phyloP scores from a whole-genome alignment of 345 rosid genomes.

The Salix caprea region DNA sequence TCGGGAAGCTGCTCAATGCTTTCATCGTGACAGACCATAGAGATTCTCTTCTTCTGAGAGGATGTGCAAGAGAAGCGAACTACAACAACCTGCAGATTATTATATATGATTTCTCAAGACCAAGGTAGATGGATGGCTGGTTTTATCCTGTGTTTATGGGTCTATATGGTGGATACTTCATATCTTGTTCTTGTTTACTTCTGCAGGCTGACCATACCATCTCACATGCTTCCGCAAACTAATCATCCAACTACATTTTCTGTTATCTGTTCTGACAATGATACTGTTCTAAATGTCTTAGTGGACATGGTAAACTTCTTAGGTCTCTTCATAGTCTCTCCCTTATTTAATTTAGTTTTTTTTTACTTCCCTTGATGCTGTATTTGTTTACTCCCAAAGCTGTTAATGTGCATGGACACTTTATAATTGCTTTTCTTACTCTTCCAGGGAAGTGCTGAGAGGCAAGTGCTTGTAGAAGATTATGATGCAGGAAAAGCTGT shows the following conservation, averaged over 20 bases:
- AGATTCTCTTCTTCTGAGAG: constrained; percentile 62
- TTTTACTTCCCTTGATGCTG: neutral
- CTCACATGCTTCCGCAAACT: constrained; percentile 77
- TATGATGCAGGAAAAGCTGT: constrained; percentile 72
- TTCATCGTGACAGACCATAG: constrained; percentile 83
- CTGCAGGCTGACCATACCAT: constrained; percentile 67
- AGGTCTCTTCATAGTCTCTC: neutral
- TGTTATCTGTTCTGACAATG: constrained; percentile 60
- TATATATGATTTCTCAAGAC: constrained; percentile 82
- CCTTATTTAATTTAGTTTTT: neutral
- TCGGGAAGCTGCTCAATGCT: constrained; percentile 84
- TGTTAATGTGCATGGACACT: neutral
- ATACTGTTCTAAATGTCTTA: constrained; percentile 79
- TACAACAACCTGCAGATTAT: constrained; percentile 64
- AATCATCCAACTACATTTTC: constrained; percentile 75
- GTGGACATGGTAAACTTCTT: constrained; percentile 71
- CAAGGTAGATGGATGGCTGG: constrained; percentile 44
- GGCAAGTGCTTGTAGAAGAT: constrained; percentile 88
- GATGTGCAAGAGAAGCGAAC: constrained; percentile 66
- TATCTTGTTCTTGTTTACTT: constrained; percentile 19
- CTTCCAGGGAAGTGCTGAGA: constrained; percentile 70
- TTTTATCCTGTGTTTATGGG: neutral
- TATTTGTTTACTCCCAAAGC: neutral
- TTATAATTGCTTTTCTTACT: constrained; percentile 4
- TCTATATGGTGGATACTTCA: neutral